Evolutionary conservation across 202 grass and related monocot species (phyloP).

Genomic region (Setaria viridis): DNA sequence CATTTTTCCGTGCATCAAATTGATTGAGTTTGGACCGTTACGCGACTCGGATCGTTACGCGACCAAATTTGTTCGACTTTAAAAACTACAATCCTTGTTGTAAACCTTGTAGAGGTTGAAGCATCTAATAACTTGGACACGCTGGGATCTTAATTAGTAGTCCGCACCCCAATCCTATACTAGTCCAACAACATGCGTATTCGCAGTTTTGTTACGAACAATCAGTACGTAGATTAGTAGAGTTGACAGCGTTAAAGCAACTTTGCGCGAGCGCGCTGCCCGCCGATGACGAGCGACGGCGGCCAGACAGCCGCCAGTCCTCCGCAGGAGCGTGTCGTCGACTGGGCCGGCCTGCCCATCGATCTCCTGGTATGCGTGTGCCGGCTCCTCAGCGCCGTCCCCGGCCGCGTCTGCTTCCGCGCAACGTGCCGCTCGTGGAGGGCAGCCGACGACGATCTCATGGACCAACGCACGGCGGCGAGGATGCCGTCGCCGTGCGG

Average conservation of each 20-base stretch:
- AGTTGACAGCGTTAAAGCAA: not conserved
- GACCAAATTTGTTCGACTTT: too few relatives aligned
- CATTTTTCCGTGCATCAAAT: too few relatives aligned
- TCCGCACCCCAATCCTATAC: too few relatives aligned
- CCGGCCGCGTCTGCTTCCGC: not conserved
- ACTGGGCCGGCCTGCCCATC: not conserved
- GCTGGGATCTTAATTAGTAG: too few relatives aligned
- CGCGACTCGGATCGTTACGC: too few relatives aligned
- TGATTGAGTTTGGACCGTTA: too few relatives aligned
- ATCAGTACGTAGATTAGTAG: too few relatives aligned
- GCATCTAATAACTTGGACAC: too few relatives aligned
- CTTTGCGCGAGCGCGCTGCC: not conserved
- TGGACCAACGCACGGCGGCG: not conserved
- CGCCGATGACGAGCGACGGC: not conserved
- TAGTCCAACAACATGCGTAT: too few relatives aligned
- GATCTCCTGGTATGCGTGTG: conserved; percentile 9
- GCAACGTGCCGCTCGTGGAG: conserved; percentile 31
- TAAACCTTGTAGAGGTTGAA: too few relatives aligned
- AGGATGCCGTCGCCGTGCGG: conserved; percentile 18
- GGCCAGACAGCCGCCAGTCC: not conserved
- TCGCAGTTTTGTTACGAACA: too few relatives aligned
- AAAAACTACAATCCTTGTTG: too few relatives aligned
- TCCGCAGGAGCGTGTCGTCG: not conserved
- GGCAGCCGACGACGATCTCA: not conserved
- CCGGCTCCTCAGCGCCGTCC: conserved; percentile 19